A percentile compares a stretch with the other conserved stretches of the same genome.
phyloP scores from a whole-genome alignment of 805 yeast species.

The Candida xiaguanensis region DNA sequence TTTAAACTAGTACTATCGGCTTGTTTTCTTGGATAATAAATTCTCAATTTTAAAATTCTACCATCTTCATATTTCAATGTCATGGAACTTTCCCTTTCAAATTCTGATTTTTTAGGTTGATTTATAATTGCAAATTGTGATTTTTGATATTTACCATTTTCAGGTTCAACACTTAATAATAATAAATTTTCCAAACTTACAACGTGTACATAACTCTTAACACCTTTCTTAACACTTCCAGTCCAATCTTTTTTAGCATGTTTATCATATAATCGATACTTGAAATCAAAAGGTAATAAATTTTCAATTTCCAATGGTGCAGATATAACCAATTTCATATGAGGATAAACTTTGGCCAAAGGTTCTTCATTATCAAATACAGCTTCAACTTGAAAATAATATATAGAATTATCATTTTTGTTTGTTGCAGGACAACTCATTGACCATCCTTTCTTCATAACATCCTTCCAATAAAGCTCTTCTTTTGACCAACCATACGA shows the following conservation, averaged over 20 bases:
- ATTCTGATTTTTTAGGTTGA: conserved; percentile 49
- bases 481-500: conserved; percentile 68
- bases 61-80: conserved; percentile 58
- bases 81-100: conserved; percentile 53
- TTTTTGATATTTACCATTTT: conserved; percentile 55
- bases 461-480: conserved; percentile 60
- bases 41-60: conserved; percentile 57
- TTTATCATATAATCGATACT: conserved; percentile 74
- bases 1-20: conserved; percentile 57
- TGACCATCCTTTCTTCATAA: conserved; percentile 43
- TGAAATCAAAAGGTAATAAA: conserved; percentile 75
- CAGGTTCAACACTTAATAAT: conserved; percentile 65
- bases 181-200: conserved; percentile 70
- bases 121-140: conserved; percentile 77
- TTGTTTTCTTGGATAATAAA: conserved; percentile 57
- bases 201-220: conserved; percentile 70
- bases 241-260: conserved; percentile 64
- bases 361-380: conserved; percentile 64
- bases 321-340: conserved; percentile 68
- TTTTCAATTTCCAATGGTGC: conserved; percentile 88
- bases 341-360: conserved; percentile 74
- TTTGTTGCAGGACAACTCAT: conserved; percentile 55
- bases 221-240: conserved; percentile 60
- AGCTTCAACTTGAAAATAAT: conserved; percentile 73
- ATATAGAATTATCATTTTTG: conserved; percentile 40